Base-by-base conservation (phyloP, 805 yeast species). In the Cyberlindnera americana region DNA sequence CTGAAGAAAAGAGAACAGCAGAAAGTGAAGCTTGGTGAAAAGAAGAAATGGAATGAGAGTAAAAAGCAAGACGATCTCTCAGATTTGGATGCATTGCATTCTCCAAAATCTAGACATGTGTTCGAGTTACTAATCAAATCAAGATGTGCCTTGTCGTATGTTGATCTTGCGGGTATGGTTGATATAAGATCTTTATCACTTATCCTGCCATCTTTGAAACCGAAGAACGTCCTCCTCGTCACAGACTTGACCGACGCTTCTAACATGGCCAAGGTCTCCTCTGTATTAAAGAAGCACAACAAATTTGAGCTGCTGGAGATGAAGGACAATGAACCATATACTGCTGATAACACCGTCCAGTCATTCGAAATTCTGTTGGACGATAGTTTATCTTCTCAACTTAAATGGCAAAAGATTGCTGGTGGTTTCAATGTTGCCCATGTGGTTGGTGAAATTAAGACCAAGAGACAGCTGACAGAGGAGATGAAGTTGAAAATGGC, bases 371-470 rank as follows among this genome's bases (percentile, higher is more conserved):
- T 91, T 25, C 66, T 80, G 34, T 61, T 91, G 18, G 90, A 86
- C 46, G 83, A 82, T 13, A 68, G 69, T 4, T 62, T 91, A 24
- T 75, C 76, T 10, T 64, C 69, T n/a, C 59, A 67, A 19, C 65
- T 91, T 38, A 72, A 73, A 38, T 91, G 99, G 99, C 96, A 90
- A 57, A 73, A 72, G 37, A 76, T 90, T 42, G 78, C 83, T 24
- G 91, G 90, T 27, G 88, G 87, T 11, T 84, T 80, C 57, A 73
- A 84, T 14, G 80, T 91, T 22, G 88, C 97, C 0, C 90, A 87
- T 52, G 82, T 91, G 7, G 67, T 72, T 30, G 98, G 97, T 29
- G 77, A 73, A 46, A 64, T 83, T 35, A 57, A 53, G 36, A 46
- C 47, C 30, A 52, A 38, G 33, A 34, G 27, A 36, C 43, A 48